Conservation (phyloP, 2,329 filamentous ascomycete genomes). For the Aspergillus awamori region DNA sequence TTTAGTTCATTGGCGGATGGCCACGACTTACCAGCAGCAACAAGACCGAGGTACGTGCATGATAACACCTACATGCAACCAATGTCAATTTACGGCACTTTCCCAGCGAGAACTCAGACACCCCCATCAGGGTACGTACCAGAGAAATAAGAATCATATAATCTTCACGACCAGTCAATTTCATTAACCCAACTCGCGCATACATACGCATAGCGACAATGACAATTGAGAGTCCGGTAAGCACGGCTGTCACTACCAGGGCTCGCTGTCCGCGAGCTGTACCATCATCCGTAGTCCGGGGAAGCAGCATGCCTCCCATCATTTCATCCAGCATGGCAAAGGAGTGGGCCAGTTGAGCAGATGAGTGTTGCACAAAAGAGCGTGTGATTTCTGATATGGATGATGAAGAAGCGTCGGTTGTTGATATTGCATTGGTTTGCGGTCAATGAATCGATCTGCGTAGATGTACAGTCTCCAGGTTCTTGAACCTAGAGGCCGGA, state of each 20-base stretch:
- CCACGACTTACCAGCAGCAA: slow-evolving; percentile 30
- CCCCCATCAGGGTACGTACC: slow-evolving; percentile 14
- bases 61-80: slow-evolving; percentile 23
- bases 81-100: neutral
- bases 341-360: slow-evolving; percentile 14
- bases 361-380: slow-evolving; percentile 15
- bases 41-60: slow-evolving; percentile 32
- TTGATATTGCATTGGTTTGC: neutral
- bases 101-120: too few relatives aligned
- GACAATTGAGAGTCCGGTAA: slow-evolving; percentile 30
- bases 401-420: neutral
- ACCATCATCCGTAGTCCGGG: slow-evolving; percentile 24
- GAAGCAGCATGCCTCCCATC: slow-evolving; percentile 19
- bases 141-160: slow-evolving; percentile 34
- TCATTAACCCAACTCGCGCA: slow-evolving; percentile 33
- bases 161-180: slow-evolving; percentile 38
- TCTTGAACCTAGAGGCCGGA: slow-evolving; percentile 7
- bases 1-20: neutral
- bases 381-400: slow-evolving; percentile 11
- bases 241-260: slow-evolving; percentile 34
- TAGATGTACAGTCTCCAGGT: slow-evolving; percentile 7
- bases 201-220: slow-evolving; percentile 35
- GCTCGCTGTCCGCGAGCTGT: slow-evolving; percentile 29
- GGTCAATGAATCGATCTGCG: neutral
- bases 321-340: slow-evolving; percentile 20